Conservation (phyloP, 192 early-diverging fungal genomes). For the Backusella luteola region DNA sequence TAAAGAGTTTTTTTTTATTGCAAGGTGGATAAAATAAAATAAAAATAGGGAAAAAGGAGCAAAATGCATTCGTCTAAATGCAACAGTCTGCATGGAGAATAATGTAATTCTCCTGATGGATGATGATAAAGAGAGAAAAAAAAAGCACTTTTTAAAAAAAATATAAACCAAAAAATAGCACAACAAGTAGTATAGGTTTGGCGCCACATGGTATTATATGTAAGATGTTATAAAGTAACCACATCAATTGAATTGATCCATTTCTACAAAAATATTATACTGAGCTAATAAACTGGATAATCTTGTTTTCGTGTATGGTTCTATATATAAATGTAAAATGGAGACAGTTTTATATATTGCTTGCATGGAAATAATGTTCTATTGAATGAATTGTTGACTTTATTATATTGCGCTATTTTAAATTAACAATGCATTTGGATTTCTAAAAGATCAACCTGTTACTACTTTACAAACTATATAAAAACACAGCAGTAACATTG, state of each 20-base stretch:
- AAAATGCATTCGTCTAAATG: slow-evolving; percentile 19
- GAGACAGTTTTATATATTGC: not conserved
- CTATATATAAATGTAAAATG: not conserved
- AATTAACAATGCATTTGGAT: not conserved
- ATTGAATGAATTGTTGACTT: not conserved
- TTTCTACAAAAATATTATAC: not conserved
- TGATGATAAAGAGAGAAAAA: slow-evolving; percentile 3
- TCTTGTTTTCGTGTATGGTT: not conserved
- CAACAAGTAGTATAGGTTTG: not conserved
- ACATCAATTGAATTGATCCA: not conserved
- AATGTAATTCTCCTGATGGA: not conserved
- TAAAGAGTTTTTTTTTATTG: not conserved
- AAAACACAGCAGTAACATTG: not conserved
- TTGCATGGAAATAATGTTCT: not conserved
- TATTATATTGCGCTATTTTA: slow-evolving; percentile 1
- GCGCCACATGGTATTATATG: not conserved
- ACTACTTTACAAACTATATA: not conserved
- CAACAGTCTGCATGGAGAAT: slow-evolving; percentile 14
- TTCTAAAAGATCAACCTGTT: not conserved
- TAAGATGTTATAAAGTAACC: not conserved
- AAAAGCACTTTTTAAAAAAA: not conserved
- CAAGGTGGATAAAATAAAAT: not conserved
- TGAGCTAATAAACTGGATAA: not conserved
- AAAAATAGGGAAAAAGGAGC: slow-evolving; percentile 14
- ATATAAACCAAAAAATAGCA: not conserved